Evolutionary conservation across 176 grass and related monocot species (phyloP).

Genomic region (Olyra latifolia): DNA sequence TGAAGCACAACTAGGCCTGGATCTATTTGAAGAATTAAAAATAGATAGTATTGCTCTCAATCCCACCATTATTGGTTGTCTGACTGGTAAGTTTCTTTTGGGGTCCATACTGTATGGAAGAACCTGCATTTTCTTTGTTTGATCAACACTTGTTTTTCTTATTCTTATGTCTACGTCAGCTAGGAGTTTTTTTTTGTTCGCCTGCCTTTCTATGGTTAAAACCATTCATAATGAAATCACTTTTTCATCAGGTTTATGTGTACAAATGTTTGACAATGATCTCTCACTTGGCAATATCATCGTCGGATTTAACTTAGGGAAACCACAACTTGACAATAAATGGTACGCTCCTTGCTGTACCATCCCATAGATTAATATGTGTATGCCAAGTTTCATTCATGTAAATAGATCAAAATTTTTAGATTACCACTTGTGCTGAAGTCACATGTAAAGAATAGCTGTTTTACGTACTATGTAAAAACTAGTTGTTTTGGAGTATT

Average conservation of each 20-base stretch:
- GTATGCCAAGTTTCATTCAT: slow-evolving; percentile 24
- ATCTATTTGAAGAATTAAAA: slow-evolving; percentile 79
- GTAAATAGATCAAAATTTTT: background rate
- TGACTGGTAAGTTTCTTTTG: slow-evolving; percentile 64
- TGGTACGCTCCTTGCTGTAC: slow-evolving; percentile 57
- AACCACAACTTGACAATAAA: slow-evolving; percentile 82
- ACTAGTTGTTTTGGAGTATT: background rate
- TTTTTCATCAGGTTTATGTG: slow-evolving; percentile 75
- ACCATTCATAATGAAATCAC: slow-evolving; percentile 16
- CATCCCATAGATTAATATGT: slow-evolving; percentile 27
- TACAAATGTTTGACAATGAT: slow-evolving; percentile 74
- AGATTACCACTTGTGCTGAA: background rate
- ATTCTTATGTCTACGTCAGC: slow-evolving; percentile 15
- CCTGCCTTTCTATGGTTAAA: slow-evolving; percentile 11
- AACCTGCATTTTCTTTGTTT: slow-evolving; percentile 24
- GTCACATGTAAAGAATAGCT: slow-evolving; percentile 7
- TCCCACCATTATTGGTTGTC: slow-evolving; percentile 69
- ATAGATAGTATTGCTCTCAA: slow-evolving; percentile 55
- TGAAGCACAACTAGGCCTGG: slow-evolving; percentile 80
- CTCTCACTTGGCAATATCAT: slow-evolving; percentile 61
- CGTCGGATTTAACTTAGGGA: slow-evolving; percentile 70
- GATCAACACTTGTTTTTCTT: background rate
- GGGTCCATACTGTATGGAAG: background rate
- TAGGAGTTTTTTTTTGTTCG: background rate
- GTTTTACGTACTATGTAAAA: background rate